Percentiles rank a stretch among this genome's conserved stretches.
phyloP scores from a whole-genome alignment of 169 alveolate genomes.

The Eimeria necatrix region DNA sequence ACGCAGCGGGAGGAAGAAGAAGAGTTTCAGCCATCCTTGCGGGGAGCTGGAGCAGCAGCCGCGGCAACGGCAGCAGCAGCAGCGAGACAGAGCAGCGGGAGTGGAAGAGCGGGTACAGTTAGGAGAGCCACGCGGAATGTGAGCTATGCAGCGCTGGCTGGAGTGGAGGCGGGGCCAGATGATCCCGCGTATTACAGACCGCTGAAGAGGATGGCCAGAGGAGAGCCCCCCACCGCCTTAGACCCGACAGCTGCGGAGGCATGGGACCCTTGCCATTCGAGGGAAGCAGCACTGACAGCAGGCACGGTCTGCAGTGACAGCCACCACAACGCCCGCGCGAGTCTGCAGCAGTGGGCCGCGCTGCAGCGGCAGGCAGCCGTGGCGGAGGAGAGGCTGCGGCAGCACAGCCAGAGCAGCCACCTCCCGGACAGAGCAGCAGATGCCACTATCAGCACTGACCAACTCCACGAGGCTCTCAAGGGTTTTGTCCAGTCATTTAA shows the following conservation, averaged over 20 bases:
- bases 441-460: neutral
- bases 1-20: conserved; percentile 19
- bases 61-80: conserved; percentile 9
- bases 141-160: conserved; percentile 60
- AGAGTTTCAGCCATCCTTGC: neutral
- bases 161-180: conserved; percentile 22
- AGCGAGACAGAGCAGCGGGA: conserved; percentile 5
- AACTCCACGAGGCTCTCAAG: conserved; percentile 59
- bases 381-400: conserved; percentile 18
- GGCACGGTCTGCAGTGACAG: neutral
- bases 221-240: neutral
- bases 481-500: conserved; percentile 51
- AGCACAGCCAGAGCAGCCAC: conserved; percentile 22
- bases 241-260: neutral
- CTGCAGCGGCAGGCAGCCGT: conserved; percentile 63
- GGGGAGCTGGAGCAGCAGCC: neutral
- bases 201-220: conserved; percentile 35
- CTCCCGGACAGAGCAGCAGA: neutral
- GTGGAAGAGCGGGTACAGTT: conserved; percentile 35
- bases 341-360: conserved; percentile 48
- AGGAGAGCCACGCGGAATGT: conserved; percentile 39
- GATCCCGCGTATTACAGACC: conserved; percentile 29
- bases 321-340: neutral
- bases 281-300: conserved; percentile 11
- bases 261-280: neutral